Evolutionary conservation across 352 stramenopile species (phyloP).

Genomic region (Globisporangium rhizosaccharum): DNA sequence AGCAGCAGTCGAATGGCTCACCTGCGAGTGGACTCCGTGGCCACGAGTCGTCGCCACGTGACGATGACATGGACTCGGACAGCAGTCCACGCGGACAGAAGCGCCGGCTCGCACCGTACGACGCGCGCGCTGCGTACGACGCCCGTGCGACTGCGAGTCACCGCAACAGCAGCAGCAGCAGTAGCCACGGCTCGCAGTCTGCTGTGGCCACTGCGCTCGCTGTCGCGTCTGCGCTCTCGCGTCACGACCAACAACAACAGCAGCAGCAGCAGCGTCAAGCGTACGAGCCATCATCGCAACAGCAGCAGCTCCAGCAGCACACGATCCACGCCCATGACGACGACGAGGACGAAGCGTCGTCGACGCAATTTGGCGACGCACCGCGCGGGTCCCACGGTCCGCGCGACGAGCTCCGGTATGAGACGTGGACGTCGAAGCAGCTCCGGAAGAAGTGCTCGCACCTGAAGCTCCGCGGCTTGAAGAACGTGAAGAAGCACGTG

Average conservation of each 20-base stretch:
- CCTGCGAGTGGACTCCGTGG: background rate
- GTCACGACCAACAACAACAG: background rate
- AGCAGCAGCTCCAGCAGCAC: constrained; percentile 14
- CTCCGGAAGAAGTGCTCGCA: constrained; percentile 79
- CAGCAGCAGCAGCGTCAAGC: constrained; percentile 14
- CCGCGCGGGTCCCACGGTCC: constrained; percentile 41
- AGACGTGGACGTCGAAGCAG: constrained; percentile 82
- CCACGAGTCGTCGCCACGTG: background rate
- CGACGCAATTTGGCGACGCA: constrained; percentile 28
- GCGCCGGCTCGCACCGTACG: constrained; percentile 31
- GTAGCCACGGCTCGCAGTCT: constrained; percentile 9
- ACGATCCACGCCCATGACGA: constrained; percentile 2
- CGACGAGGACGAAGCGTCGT: constrained; percentile 9
- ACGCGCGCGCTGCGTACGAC: constrained; percentile 7
- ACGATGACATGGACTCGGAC: constrained; percentile 7
- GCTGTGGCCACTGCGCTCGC: constrained; percentile 4
- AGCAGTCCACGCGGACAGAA: constrained; percentile 28
- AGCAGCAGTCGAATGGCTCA: background rate
- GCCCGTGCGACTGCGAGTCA: background rate
- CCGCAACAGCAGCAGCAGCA: too few species aligned
- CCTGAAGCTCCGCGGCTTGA: constrained; percentile 69
- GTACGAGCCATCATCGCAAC: too few species aligned
- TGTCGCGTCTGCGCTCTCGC: background rate
- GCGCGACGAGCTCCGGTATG: constrained; percentile 55
- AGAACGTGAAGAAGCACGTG: constrained; percentile 85